A percentile compares a stretch with the other conserved stretches of the same genome.
Conservation (phyloP, 768 basidiomycete genomes). For the Pulveroboletus sp. region DNA sequence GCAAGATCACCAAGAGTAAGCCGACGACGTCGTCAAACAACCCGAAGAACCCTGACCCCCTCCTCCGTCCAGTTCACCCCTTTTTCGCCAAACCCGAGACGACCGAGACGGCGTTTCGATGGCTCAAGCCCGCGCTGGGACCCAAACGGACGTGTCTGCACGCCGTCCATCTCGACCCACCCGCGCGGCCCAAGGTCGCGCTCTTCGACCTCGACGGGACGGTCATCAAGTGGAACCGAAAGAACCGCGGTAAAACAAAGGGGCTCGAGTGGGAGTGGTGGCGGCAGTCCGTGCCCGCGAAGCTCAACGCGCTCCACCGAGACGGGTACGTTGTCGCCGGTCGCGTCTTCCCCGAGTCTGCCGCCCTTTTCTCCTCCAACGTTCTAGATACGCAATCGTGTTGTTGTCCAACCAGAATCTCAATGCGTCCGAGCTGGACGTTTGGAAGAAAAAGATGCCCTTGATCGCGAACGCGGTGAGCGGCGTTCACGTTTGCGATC, state of each 20-base stretch:
- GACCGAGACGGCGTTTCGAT: conserved; percentile 19
- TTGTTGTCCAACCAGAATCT: conserved; percentile 80
- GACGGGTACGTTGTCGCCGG: conserved; percentile 49
- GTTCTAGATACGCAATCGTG: conserved; percentile 69
- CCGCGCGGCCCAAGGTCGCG: conserved; percentile 55
- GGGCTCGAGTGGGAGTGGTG: conserved; percentile 60
- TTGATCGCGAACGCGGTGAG: conserved; percentile 61
- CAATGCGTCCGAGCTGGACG: conserved; percentile 42
- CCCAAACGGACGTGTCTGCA: conserved; percentile 35
- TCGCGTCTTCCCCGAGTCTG: too few relatives aligned
- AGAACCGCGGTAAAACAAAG: conserved; percentile 32
- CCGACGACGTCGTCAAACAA: background rate
- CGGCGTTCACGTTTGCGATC: background rate
- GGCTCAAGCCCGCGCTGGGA: conserved; percentile 35
- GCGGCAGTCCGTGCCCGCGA: conserved; percentile 56
- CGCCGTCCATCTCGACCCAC: conserved; percentile 30
- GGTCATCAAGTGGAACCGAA: conserved; percentile 52
- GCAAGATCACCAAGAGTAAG: conserved; percentile 29
- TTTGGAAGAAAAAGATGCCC: conserved; percentile 77
- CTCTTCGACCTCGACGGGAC: conserved; percentile 89
- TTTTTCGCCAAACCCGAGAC: conserved; percentile 35
- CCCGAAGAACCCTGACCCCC: background rate
- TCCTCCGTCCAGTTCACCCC: conserved; percentile 35
- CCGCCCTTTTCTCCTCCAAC: too few relatives aligned
- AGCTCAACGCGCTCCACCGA: conserved; percentile 54